Base-by-base conservation (phyloP, 805 yeast species). In the Phaffomyces thermotolerans region DNA sequence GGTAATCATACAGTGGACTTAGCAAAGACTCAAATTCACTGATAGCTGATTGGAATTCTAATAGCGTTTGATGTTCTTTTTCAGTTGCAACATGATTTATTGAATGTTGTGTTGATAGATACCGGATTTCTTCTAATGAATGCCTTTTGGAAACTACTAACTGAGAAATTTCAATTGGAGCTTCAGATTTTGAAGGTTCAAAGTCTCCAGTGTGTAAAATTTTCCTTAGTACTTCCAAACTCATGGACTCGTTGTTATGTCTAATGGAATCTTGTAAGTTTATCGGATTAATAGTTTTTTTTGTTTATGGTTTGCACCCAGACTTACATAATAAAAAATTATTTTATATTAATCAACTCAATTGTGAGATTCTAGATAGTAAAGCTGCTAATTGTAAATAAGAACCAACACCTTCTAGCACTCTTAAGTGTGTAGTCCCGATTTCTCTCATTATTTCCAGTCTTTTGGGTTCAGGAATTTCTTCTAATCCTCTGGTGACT, bases 391-490 rank as follows among this genome's bases (percentile, higher is more conserved):
- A 64, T 59, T 93, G 99, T 47, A 93, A 66, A 59, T 84, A 84
- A 0, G 95, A 80, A 10, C 88, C 78, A 4, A 93, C 95, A 50
- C 99, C 99, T 64, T 93, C 98, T 39, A 93, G 68, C 2, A 93
- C 81, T 48, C 96, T 71, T 90, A 93, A 82, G 59, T 93, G 99
- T 1, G 88, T 78, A 49, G 84, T 78, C 6, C 99, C 99, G 37
- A 93, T 87, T 53, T 85, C 89, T 58, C 81, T 80, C 51, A 93
- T 81, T 58, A 84, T 75, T 46, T 84, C 91, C 47, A 93, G 68
- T 50, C 95, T 68, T 44, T 69, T 71, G 40, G 72, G 72, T 59
- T 93, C 98, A 35, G 71, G 73, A 8, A 87, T 67, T 17, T 79
- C 81, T 8, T 74, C 79, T 47, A 93, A 57, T 2, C 83, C 76